Conservation (phyloP, 257 asterid genomes). For the Phtheirospermum japonicum region DNA sequence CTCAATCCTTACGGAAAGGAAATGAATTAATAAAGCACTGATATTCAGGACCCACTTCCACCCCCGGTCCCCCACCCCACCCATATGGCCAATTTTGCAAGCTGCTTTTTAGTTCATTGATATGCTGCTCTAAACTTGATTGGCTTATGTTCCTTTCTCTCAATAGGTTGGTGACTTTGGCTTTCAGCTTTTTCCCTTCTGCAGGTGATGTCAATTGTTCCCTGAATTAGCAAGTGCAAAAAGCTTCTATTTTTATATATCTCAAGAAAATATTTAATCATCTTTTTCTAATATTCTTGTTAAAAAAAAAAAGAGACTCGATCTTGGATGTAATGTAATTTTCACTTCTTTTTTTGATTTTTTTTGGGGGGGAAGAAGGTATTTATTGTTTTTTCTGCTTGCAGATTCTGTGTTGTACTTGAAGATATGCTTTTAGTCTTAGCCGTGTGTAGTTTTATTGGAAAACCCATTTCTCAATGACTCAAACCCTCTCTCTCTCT, state of each 20-base stretch:
- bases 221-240: constrained; percentile 34
- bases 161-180: no score
- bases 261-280: not conserved
- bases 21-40: no score
- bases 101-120: no score
- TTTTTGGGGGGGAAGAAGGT: constrained; percentile 28
- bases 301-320: constrained; percentile 4
- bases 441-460: constrained; percentile 5
- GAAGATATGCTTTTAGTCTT: constrained; percentile 25
- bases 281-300: not conserved
- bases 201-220: constrained; percentile 40
- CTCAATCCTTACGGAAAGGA: no score
- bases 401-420: constrained; percentile 34
- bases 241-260: constrained; percentile 21
- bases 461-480: constrained; percentile 5
- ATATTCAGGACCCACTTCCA: no score
- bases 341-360: not conserved
- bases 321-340: not conserved
- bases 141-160: no score
- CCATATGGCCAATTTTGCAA: no score
- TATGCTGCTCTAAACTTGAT: no score
- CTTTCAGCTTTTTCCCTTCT: no score
- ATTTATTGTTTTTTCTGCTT: constrained; percentile 1
- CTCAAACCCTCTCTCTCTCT: constrained; percentile 2
- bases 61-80: no score